Conservation (phyloP, 495 filamentous ascomycete species). For the Penicillium argentinense region DNA sequence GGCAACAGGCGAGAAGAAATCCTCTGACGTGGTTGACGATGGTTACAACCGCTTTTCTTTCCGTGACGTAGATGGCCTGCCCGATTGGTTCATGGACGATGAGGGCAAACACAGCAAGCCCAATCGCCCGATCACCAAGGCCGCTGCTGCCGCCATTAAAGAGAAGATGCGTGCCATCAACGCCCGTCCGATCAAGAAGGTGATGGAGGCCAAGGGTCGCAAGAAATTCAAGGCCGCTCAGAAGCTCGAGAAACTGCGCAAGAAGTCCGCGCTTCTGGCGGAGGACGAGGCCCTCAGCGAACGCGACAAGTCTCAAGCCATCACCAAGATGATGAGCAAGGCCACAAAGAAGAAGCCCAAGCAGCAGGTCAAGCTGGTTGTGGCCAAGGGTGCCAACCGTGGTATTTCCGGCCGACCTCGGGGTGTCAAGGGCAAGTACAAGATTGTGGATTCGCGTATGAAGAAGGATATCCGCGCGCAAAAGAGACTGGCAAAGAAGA, state of each 20-base stretch:
- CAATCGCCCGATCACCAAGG: constrained; percentile 84
- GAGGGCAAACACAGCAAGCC: constrained; percentile 80
- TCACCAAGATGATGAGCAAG: constrained; percentile 76
- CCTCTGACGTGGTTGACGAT: constrained; percentile 78
- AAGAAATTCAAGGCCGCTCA: constrained; percentile 97
- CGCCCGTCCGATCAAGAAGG: constrained; percentile 98
- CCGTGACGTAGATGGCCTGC: constrained; percentile 88
- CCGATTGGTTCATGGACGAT: constrained; percentile 97
- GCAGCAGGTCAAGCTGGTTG: constrained; percentile 82
- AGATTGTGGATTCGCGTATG: constrained; percentile 96
- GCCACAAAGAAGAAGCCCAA: constrained; percentile 85
- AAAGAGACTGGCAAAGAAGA: constrained; percentile 78
- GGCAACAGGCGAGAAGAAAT: constrained; percentile 79
- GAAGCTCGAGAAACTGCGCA: constrained; percentile 85
- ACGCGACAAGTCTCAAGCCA: constrained; percentile 87
- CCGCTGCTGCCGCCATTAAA: constrained; percentile 88
- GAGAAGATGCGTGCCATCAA: constrained; percentile 93
- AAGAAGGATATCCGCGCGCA: constrained; percentile 96
- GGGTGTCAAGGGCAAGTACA: constrained; percentile 96
- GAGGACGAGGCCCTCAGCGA: constrained; percentile 91
- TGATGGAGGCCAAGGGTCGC: constrained; percentile 88
- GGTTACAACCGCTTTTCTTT: constrained; percentile 90
- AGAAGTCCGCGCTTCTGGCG: constrained; percentile 85
- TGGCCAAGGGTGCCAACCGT: constrained; percentile 80
- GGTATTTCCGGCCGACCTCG: constrained; percentile 76